These are phyloP conservation scores for Sporisorium exsertum DNA, from an alignment of 1,284 basidiomycete genomes.

Conservation along the genomic window DNA sequence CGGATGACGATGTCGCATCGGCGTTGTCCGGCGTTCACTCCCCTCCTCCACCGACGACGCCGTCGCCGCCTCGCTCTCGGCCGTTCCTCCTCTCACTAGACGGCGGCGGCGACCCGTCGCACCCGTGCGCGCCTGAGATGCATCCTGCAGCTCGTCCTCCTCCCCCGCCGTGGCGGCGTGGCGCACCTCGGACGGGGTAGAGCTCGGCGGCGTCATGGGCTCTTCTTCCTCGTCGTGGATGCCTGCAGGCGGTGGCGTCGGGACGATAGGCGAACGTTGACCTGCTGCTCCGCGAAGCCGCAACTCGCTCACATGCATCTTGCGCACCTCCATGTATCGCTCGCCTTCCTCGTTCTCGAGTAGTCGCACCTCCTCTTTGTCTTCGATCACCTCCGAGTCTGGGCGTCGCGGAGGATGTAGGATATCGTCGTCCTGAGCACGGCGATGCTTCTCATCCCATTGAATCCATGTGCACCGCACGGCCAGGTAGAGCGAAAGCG, in stretches of 20 bases:
- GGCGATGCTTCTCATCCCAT: conserved; percentile 13
- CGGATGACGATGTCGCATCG: conserved; percentile 24
- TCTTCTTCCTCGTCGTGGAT: background rate
- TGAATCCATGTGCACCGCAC: conserved; percentile 34
- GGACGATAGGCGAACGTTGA: background rate
- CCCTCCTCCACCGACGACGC: conserved; percentile 8
- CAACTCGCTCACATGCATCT: conserved; percentile 22
- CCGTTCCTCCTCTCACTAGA: background rate
- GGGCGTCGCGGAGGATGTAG: conserved; percentile 13
- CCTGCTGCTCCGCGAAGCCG: background rate
- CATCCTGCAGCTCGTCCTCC: background rate
- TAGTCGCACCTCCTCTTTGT: conserved; percentile 71
- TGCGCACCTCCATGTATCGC: conserved; percentile 24
- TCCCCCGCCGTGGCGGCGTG: background rate
- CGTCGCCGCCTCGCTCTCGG: conserved; percentile 7
- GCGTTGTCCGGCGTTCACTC: conserved; percentile 19
- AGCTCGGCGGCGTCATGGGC: background rate
- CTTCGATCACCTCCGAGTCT: conserved; percentile 69
- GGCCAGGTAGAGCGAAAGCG: conserved; percentile 38
- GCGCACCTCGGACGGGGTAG: background rate
- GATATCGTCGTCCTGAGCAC: conserved; percentile 4
- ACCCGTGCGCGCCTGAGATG: background rate
- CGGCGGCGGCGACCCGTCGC: background rate
- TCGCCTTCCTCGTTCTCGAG: conserved; percentile 39
- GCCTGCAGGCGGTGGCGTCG: background rate